These are phyloP conservation scores for Durotheca rogersii DNA, from an alignment of 495 filamentous ascomycete genomes.

Conservation along the genomic window DNA sequence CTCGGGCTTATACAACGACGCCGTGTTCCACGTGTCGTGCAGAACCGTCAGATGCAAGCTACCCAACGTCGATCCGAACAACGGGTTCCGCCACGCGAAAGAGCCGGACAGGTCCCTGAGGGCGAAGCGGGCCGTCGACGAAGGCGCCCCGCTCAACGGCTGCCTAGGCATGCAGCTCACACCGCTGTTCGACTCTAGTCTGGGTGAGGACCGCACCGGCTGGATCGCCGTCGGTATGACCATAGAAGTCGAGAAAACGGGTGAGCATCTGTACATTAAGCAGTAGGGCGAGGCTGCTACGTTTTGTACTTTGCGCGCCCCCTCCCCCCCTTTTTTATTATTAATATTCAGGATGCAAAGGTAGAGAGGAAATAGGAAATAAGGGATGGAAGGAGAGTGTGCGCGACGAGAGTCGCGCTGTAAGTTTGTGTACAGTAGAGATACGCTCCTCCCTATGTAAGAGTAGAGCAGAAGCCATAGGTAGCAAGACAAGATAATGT, in stretches of 20 bases:
- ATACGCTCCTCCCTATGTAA: too few species aligned
- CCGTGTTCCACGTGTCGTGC: slow-evolving; percentile 60
- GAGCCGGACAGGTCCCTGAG: slow-evolving; percentile 76
- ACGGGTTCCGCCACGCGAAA: slow-evolving; percentile 64
- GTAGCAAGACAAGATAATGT: too few species aligned
- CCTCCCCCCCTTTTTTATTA: not conserved
- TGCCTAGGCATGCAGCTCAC: slow-evolving; percentile 86
- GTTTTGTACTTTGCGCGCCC: too few species aligned
- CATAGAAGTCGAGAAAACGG: slow-evolving; percentile 41
- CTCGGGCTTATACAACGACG: slow-evolving; percentile 31
- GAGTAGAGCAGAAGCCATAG: too few species aligned
- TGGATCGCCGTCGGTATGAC: slow-evolving; percentile 49
- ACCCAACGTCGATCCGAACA: slow-evolving; percentile 78
- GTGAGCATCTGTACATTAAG: slow-evolving; percentile 43
- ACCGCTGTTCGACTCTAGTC: slow-evolving; percentile 51
- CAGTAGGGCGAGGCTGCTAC: slow-evolving; percentile 23
- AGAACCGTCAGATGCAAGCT: slow-evolving; percentile 76
- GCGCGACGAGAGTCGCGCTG: too few species aligned
- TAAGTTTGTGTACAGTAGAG: too few species aligned
- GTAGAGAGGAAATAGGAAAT: not conserved
- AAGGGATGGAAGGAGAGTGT: too few species aligned
- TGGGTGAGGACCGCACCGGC: slow-evolving; percentile 37
- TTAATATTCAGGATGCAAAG: not conserved
- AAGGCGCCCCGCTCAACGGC: slow-evolving; percentile 65
- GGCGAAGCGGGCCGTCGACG: slow-evolving; percentile 69